Percentiles rank a stretch among this genome's conserved stretches.
Conservation (phyloP, 2,329 filamentous ascomycete species). For the Ophiostoma fasciatum region DNA sequence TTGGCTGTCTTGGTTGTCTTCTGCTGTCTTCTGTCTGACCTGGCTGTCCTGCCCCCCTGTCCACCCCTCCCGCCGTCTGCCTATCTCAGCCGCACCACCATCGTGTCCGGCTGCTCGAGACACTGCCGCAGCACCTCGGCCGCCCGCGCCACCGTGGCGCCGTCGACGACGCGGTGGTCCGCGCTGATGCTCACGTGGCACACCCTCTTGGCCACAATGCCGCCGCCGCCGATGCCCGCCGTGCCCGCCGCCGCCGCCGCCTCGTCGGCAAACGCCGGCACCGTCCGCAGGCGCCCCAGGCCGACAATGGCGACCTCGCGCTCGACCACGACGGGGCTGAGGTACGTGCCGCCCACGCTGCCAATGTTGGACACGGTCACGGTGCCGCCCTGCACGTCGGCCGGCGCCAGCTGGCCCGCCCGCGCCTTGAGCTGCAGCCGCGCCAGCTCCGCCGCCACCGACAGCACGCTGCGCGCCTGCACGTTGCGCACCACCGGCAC, state of each 20-base stretch:
- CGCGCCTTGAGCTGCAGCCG: slow-evolving; percentile 60
- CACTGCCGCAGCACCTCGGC: slow-evolving; percentile 64
- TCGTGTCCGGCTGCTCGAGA: slow-evolving; percentile 72
- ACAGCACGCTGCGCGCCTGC: slow-evolving; percentile 56
- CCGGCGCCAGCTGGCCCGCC: slow-evolving; percentile 56
- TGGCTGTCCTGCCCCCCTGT: not conserved
- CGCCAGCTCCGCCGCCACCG: slow-evolving; percentile 61
- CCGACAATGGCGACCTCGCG: slow-evolving; percentile 87
- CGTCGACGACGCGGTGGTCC: slow-evolving; percentile 87
- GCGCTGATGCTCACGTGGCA: slow-evolving; percentile 94
- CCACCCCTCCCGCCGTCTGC: not conserved
- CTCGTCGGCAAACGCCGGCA: slow-evolving; percentile 62
- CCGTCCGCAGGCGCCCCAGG: slow-evolving; percentile 62
- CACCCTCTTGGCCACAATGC: slow-evolving; percentile 60
- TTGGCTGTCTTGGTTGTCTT: not conserved
- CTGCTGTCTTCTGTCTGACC: not conserved
- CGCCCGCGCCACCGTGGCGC: slow-evolving; percentile 84
- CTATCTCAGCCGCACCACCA: slow-evolving; percentile 68
- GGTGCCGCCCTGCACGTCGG: slow-evolving; percentile 72
- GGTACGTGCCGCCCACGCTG: slow-evolving; percentile 82
- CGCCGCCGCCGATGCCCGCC: slow-evolving; percentile 43
- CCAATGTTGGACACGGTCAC: slow-evolving; percentile 97
- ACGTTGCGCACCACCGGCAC: slow-evolving; percentile 89
- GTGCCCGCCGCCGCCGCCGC: slow-evolving; percentile 35
- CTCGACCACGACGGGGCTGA: slow-evolving; percentile 81